Evolutionary conservation across 2,329 filamentous ascomycete species (phyloP), one percentile per base, ranked within the genome.

Genomic region (Dactylonectria estremocensis): DNA sequence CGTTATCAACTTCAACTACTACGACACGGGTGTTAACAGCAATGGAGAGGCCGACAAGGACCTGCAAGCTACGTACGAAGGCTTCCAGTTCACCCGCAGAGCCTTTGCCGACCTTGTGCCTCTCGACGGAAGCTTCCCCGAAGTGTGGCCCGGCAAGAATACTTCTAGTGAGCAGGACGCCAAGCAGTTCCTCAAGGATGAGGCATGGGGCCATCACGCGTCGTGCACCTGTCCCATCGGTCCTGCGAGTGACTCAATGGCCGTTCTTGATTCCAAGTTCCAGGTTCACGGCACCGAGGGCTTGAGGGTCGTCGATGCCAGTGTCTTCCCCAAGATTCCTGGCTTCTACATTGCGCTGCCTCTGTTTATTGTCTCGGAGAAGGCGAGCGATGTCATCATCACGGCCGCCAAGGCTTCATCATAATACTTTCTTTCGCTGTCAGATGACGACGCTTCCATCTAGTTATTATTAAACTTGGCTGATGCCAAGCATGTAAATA

Each of bases 221-320:
- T 86, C 84, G 0, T 87, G 86, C 70, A 89, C 88, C 0, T 86
- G 83, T 48, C 82, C 86, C 1, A 91, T 91, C 63, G 89, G 89
- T 2, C 79, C 82, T 1, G 86, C 87, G 28, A 80, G 80, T 18
- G 88, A 91, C 72, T 77, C 81, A 1, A 84, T 83, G 76, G 88
- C 88, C 1, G 88, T 91, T 5, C 75, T 91, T 54, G 87, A 91
- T 76, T 83, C 80, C 0, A 81, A 86, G 56, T 90, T 91, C 75
- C 81, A 84, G 13, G 89, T 92, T 1, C 80, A 86, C 9, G 88
- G 88, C 0, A 85, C 89, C 0, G 77, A 82, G 0, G 85, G 86
- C 0, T 75, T 92, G 56, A 81, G 90, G 31, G 89, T 91, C 3
- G 90, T 92, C 0, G 90, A 92, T 79, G 90, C 88, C 1, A 87